Percentiles rank a stretch among this genome's conserved stretches.
Conservation (phyloP, 371 early-diverging fungal species). For the Mucor circinelloides region DNA sequence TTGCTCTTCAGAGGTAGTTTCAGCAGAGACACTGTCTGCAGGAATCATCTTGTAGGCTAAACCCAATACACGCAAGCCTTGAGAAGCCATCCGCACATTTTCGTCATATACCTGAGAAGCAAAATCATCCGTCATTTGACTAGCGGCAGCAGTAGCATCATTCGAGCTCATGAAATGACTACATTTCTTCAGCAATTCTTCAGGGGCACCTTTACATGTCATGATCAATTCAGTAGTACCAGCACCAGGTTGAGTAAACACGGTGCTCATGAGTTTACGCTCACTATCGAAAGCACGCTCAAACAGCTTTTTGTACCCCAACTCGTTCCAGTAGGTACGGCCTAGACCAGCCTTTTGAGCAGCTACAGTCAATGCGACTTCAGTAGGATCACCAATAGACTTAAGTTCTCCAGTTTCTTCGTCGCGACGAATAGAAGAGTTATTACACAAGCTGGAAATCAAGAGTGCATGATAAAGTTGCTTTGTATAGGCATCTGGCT, state of each 20-base stretch:
- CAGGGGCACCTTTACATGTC: conserved; percentile 91
- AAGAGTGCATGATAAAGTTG: conserved; percentile 40
- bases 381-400: conserved; percentile 84
- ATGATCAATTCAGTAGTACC: conserved; percentile 38
- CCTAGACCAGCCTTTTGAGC: conserved; percentile 56
- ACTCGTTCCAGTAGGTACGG: conserved; percentile 30
- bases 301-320: conserved; percentile 41
- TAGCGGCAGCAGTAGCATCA: conserved; percentile 19
- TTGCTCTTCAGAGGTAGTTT: background rate
- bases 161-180: conserved; percentile 43
- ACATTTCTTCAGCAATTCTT: conserved; percentile 77
- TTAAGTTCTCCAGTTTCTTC: conserved; percentile 67
- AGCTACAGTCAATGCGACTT: conserved; percentile 69
- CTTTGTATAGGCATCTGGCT: conserved; percentile 30
- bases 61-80: conserved; percentile 72
- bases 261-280: conserved; percentile 88
- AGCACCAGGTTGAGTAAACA: conserved; percentile 38
- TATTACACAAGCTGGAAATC: conserved; percentile 69
- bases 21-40: conserved; percentile 8
- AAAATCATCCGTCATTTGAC: conserved; percentile 64
- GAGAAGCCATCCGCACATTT: conserved; percentile 78
- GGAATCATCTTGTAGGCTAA: conserved; percentile 50
- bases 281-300: conserved; percentile 81
- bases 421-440: conserved; percentile 59
- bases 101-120: conserved; percentile 69